phyloP scores from a whole-genome alignment of 306 rosid genomes.

The Myrica gale region DNA sequence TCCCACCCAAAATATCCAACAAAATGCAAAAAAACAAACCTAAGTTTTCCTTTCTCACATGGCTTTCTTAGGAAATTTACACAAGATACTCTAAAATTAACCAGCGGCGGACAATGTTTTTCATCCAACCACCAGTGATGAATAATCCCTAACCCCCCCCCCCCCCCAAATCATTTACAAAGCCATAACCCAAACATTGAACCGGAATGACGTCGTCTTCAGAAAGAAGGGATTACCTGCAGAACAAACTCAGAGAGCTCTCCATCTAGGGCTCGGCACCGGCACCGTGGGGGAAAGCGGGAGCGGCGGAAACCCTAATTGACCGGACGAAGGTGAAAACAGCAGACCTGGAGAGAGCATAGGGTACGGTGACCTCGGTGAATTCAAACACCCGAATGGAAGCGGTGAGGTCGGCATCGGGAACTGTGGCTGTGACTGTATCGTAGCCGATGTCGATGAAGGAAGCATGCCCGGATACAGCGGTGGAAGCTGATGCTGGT shows the following conservation, averaged over 20 bases:
- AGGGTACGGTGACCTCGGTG: slow-evolving; percentile 66
- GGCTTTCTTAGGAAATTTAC: slow-evolving; percentile 65
- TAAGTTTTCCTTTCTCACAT: slow-evolving; percentile 42
- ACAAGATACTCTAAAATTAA: slow-evolving; percentile 47
- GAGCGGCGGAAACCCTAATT: slow-evolving; percentile 78
- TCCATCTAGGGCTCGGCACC: slow-evolving; percentile 81
- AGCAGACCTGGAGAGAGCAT: slow-evolving; percentile 63
- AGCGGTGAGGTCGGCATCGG: slow-evolving; percentile 60
- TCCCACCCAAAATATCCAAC: slow-evolving; percentile 23
- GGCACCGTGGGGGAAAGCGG: slow-evolving; percentile 92
- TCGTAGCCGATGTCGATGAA: slow-evolving; percentile 18
- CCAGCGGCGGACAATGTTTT: slow-evolving; percentile 41
- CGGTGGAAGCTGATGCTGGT: slow-evolving; percentile 7
- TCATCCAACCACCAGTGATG: slow-evolving; percentile 47
- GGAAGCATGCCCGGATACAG: slow-evolving; percentile 29
- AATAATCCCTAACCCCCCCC: slow-evolving; percentile 40
- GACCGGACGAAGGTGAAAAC: slow-evolving; percentile 70
- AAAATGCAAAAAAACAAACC: slow-evolving; percentile 36
- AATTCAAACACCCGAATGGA: slow-evolving; percentile 85
- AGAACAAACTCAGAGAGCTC: slow-evolving; percentile 43
- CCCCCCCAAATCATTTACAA: slow-evolving; percentile 57
- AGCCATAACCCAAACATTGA: slow-evolving; percentile 20
- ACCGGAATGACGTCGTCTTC: slow-evolving; percentile 30
- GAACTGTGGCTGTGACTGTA: slow-evolving; percentile 36
- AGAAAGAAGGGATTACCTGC: slow-evolving; percentile 35